Evolutionary conservation across 2,329 filamentous ascomycete genomes (phyloP), one percentile per base, ranked within the genome.

Genomic region (Phialophora tarda): DNA sequence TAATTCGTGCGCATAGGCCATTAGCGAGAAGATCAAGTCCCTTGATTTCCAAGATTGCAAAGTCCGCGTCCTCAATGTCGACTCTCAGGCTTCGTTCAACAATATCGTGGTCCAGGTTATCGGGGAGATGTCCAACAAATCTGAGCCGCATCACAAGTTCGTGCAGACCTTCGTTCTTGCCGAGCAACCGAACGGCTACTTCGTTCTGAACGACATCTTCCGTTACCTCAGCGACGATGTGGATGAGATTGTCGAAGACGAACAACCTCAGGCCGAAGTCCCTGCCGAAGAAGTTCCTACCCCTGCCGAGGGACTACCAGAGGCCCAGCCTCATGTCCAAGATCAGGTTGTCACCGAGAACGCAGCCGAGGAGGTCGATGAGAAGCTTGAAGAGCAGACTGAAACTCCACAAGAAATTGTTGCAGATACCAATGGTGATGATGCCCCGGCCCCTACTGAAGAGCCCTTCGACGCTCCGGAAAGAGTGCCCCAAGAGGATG

Each of bases 101-200:
- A 96, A 93, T 82, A 98, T 99, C 73, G 89, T 99, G 74, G 96
- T 99, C 75, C 93, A 97, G 80, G 95, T 98, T 74, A 97, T 99
- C 77, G 95, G 95, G 71, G 94, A 98, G 82, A 96, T 95, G 75
- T 97, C 93, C 75, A 97, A 96, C 87, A 96, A 96, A 80, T 88
- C 88, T 57, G 89, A 89, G 71, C 91, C 95, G 66, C 92, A 94
- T 75, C 93, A 91, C 84, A 97, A 97, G 80, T 99, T 99, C 76
- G 91, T 93, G 48, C 95, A 99, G 85, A 98, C 94, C 60, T 99
- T 99, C 74, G 92, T 99, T 69, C 91, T 99, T 69, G 95, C 95
- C 57, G 89, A 94, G 79, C 95, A 99, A 82, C 92, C 92, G 58
- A 96, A 94, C 64, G 95, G 95, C 71, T 99, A 98, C 84, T 99